Evolutionary conservation across 331 rosid species (phyloP), one percentile per base, ranked within the genome.

Genomic region (Spiraea crenata): DNA sequence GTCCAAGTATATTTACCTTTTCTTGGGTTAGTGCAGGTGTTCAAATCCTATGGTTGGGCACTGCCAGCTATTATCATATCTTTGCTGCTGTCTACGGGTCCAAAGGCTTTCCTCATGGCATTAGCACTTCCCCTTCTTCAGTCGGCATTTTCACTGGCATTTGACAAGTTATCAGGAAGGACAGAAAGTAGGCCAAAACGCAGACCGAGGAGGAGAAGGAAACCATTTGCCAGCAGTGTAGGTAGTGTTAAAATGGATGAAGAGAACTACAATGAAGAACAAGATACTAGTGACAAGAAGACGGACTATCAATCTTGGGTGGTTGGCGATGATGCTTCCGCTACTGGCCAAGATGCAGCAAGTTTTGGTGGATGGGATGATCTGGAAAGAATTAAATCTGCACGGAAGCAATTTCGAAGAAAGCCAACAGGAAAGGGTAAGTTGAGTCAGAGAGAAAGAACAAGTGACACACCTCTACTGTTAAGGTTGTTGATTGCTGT

Each of bases 41-140:
- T 93, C 80, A 89, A 55, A 73, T 87, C 97, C 70, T 93, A 89
- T 62, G 97, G 99, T 56, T 93, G 98, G 98, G 57, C 82, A 3
- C 77, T 93, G 3, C 98, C 98, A 15, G 39, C 85, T 68, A 84
- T 93, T 34, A 14, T 93, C 10, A 5, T 37, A 0, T 88, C 98
- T 38, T 82, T 69, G 80, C 82, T 93, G 66, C 72, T 81, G 34
- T 46, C 92, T 20, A 42, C 76, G 12, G 98, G 97, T 40, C 95
- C 96, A n/a, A 93, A 88, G 84, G 96, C 97, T 65, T 87, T 93
- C 70, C 89, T 93, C 73, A 87, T 93, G 96, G 97, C 98, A 50
- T 77, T 93, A 47, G 92, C 89, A 17, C 78, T 93, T n/a, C 95
- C 97, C 70, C 88, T 93, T 49, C 88, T 86, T 41, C 97, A 93